These are phyloP conservation scores for Salix koriyanagi DNA, from an alignment of 345 rosid genomes.

Conservation along the genomic window DNA sequence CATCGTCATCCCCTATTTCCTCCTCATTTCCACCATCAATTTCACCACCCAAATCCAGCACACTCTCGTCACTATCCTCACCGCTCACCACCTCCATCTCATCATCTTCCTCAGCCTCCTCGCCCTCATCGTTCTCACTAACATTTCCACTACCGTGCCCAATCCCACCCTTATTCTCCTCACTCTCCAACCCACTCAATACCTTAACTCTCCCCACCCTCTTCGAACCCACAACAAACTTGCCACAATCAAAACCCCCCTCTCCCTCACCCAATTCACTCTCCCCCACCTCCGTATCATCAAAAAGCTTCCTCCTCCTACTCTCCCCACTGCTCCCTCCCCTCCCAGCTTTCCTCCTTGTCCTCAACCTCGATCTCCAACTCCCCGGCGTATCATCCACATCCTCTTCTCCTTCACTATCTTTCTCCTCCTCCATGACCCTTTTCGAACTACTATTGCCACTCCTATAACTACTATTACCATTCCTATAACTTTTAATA, in stretches of 20 bases:
- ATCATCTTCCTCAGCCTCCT: background rate
- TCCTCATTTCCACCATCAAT: slow-evolving; percentile 17
- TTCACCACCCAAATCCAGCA: slow-evolving; percentile 15
- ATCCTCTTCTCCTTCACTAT: slow-evolving; percentile 23
- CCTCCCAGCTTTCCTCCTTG: background rate
- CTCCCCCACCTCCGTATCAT: slow-evolving; percentile 20
- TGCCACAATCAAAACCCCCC: slow-evolving; percentile 13
- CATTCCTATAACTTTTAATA: slow-evolving; percentile 6
- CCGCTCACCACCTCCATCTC: background rate
- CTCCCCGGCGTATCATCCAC: slow-evolving; percentile 34
- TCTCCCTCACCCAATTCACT: slow-evolving; percentile 21
- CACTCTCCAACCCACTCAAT: slow-evolving; percentile 14
- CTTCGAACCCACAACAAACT: slow-evolving; percentile 18
- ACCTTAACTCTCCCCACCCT: slow-evolving; percentile 25
- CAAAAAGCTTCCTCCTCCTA: slow-evolving; percentile 59
- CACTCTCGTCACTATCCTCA: slow-evolving; percentile 10
- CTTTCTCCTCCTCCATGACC: slow-evolving; percentile 27
- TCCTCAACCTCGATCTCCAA: slow-evolving; percentile 43
- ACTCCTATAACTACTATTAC: slow-evolving; percentile 11
- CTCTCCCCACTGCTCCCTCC: slow-evolving; percentile 13
- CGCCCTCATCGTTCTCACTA: background rate
- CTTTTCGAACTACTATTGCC: background rate
- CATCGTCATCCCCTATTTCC: slow-evolving; percentile 21
- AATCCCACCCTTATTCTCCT: slow-evolving; percentile 24
- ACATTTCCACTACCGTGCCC: background rate